A percentile compares a stretch with the other conserved stretches of the same genome.
Conservation (phyloP, 441 rosid species). For the Pelargonium citronellum region DNA sequence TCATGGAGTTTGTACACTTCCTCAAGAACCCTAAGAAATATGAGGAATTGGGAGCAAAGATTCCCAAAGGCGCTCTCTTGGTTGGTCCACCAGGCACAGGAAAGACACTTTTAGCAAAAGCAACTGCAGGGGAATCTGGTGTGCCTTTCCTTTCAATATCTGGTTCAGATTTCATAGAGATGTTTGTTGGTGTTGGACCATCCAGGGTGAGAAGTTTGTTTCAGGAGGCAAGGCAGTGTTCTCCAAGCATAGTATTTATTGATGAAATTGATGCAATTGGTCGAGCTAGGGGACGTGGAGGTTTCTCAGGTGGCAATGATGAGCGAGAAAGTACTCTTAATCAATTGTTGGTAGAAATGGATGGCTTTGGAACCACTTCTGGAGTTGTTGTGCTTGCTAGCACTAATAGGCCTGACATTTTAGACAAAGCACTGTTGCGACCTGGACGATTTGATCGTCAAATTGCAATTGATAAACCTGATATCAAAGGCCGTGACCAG, state of each 20-base stretch:
- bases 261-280: constrained; percentile 81
- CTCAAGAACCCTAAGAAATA: constrained; percentile 69
- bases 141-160: constrained; percentile 70
- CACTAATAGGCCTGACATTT: constrained; percentile 72
- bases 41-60: constrained; percentile 65
- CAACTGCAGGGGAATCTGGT: constrained; percentile 73
- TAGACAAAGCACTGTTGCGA: constrained; percentile 63
- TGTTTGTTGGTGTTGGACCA: constrained; percentile 84
- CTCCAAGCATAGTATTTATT: constrained; percentile 65
- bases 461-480: constrained; percentile 66
- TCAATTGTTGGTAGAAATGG: constrained; percentile 69
- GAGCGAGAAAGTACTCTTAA: constrained; percentile 74
- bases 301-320: constrained; percentile 55
- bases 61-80: constrained; percentile 67
- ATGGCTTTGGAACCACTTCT: constrained; percentile 66
- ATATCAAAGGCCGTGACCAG: constrained; percentile 72
- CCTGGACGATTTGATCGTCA: constrained; percentile 77
- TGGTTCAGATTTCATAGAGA: constrained; percentile 80
- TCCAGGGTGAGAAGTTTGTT: constrained; percentile 71
- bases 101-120: constrained; percentile 74
- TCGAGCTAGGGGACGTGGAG: constrained; percentile 76
- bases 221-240: constrained; percentile 65
- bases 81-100: constrained; percentile 82
- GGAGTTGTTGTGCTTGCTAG: constrained; percentile 78
- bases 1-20: constrained; percentile 77